A percentile compares a stretch with the other conserved stretches of the same genome.
Conservation (phyloP, 2,329 filamentous ascomycete genomes). For the Fonsecaea pedrosoi region DNA sequence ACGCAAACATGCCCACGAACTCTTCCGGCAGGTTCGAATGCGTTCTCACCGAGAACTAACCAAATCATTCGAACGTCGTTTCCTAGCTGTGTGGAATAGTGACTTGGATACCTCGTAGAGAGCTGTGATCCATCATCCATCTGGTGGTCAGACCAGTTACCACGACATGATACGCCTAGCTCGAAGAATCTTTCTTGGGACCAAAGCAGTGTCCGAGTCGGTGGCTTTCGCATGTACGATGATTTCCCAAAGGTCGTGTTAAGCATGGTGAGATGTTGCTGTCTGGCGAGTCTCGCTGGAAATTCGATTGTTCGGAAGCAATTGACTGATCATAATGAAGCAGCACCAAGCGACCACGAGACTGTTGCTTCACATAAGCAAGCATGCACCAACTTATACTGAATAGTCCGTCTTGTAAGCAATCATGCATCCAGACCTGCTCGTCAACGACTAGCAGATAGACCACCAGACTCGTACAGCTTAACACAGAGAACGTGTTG, state of each 20-base stretch:
- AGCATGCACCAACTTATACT: not conserved
- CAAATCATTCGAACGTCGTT: slow-evolving; percentile 40
- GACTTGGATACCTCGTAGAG: slow-evolving; percentile 28
- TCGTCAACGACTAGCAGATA: not conserved
- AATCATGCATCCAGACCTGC: not conserved
- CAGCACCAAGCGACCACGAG: not conserved
- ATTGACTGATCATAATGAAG: not conserved
- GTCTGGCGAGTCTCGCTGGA: not conserved
- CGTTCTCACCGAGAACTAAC: slow-evolving; percentile 33
- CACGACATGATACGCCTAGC: slow-evolving; percentile 31
- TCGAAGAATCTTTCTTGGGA: slow-evolving; percentile 20
- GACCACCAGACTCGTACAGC: not conserved
- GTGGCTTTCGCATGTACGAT: slow-evolving; percentile 15
- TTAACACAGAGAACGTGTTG: not conserved
- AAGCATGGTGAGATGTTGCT: not conserved
- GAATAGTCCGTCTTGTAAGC: not conserved
- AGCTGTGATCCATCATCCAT: slow-evolving; percentile 34
- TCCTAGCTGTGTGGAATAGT: slow-evolving; percentile 38
- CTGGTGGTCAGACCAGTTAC: not conserved
- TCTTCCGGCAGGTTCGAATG: not conserved
- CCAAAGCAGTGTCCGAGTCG: slow-evolving; percentile 1
- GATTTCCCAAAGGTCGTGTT: slow-evolving; percentile 15
- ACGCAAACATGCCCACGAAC: not conserved
- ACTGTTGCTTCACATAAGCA: not conserved
- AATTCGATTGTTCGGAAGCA: not conserved